phyloP scores from a whole-genome alignment of 108 stramenopile genomes.

The Discostella stelligeroides region DNA sequence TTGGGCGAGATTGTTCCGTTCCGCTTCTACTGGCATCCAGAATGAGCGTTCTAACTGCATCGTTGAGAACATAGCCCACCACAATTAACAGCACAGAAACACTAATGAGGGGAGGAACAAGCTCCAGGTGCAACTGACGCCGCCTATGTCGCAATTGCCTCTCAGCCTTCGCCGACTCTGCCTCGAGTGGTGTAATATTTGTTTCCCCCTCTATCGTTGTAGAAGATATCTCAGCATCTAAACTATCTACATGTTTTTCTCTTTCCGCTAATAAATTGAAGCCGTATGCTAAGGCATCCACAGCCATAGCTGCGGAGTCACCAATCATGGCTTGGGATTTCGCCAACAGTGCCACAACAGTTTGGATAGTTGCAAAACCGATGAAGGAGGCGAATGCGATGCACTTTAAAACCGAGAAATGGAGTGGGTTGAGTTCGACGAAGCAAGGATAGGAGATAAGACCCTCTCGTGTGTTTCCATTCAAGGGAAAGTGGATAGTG shows the following conservation, averaged over 20 bases:
- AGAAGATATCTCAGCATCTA: constrained; percentile 14
- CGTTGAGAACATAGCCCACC: constrained; percentile 32
- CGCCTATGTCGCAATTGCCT: constrained; percentile 44
- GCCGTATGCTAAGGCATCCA: constrained; percentile 66
- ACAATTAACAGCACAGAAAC: constrained; percentile 59
- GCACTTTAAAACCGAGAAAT: not conserved
- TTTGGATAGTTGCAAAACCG: constrained; percentile 57
- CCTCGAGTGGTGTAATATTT: constrained; percentile 13
- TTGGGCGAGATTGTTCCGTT: constrained; percentile 37
- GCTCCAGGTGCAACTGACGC: constrained; percentile 57
- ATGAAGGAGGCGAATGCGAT: constrained; percentile 66
- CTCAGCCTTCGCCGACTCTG: constrained; percentile 24
- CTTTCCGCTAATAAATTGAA: constrained; percentile 70
- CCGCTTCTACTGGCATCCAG: constrained; percentile 31
- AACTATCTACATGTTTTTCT: constrained; percentile 35
- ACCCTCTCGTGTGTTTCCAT: too few species aligned
- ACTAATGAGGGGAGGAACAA: constrained; percentile 73
- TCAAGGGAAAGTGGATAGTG: too few species aligned
- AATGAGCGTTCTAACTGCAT: constrained; percentile 37
- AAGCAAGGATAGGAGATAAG: too few species aligned
- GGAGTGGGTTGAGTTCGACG: not conserved
- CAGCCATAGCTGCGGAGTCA: constrained; percentile 67
- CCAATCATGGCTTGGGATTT: constrained; percentile 64
- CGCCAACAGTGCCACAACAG: constrained; percentile 55
- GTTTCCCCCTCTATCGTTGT: not conserved